Conservation (phyloP, 371 early-diverging fungal genomes). For the Syncephalastrum monosporum region DNA sequence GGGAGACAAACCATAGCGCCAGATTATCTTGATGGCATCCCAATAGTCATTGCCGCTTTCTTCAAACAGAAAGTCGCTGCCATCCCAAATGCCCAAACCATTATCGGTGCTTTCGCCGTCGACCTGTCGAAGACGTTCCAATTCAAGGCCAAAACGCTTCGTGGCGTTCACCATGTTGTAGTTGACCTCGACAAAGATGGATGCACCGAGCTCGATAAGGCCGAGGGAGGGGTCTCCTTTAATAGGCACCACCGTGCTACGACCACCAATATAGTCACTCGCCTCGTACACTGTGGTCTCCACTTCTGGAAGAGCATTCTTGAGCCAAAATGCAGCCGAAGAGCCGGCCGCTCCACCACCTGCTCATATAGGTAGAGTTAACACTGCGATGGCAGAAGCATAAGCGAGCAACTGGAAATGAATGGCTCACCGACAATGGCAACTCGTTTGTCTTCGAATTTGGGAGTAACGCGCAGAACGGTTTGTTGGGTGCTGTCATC, state of each 20-base stretch:
- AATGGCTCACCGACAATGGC: constrained; percentile 38
- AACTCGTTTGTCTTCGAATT: constrained; percentile 14
- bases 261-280: constrained; percentile 52
- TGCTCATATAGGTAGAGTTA: constrained; percentile 4
- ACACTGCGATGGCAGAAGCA: too few species aligned
- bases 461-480: background rate
- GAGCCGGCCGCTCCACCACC: constrained; percentile 68
- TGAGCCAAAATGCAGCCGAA: constrained; percentile 58
- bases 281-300: constrained; percentile 54
- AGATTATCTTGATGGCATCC: constrained; percentile 42
- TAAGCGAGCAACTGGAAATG: background rate
- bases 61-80: constrained; percentile 48
- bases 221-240: constrained; percentile 34
- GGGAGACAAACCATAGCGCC: constrained; percentile 53
- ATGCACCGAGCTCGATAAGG: constrained; percentile 58
- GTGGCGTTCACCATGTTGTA: constrained; percentile 54
- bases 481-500: constrained; percentile 2
- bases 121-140: constrained; percentile 18
- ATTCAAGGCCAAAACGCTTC: constrained; percentile 49
- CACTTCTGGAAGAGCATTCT: constrained; percentile 40
- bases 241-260: constrained; percentile 45
- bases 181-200: constrained; percentile 63
- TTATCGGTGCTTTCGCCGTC: constrained; percentile 4
- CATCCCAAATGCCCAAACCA: constrained; percentile 54
- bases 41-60: constrained; percentile 45